Evolutionary conservation across 129 eudicot species (phyloP).

Genomic region (Ambrosia trifida): DNA sequence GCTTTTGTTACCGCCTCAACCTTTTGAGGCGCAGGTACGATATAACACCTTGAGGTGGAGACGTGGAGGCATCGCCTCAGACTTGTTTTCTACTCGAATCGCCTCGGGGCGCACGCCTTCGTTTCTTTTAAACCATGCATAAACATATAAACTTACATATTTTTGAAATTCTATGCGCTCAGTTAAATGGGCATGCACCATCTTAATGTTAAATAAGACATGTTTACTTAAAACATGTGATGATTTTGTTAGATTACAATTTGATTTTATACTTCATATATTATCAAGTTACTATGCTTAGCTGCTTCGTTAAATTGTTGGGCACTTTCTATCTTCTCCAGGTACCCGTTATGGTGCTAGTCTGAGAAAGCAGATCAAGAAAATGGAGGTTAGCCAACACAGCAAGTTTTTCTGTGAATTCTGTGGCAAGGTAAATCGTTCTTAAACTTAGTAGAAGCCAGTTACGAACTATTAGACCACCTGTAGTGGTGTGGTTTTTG

Average conservation of each 20-base stretch:
- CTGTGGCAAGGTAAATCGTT: constrained; percentile 51
- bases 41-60: too few species aligned
- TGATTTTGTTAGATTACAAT: background rate
- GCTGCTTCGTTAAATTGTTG: background rate
- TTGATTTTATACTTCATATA: background rate
- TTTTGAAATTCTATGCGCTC: background rate
- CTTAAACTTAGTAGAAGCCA: background rate
- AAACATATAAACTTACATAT: background rate
- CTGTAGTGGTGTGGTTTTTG: too few species aligned
- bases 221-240: background rate
- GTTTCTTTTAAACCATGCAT: too few species aligned
- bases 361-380: constrained; percentile 77
- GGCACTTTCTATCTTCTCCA: constrained; percentile 13
- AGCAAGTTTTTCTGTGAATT: constrained; percentile 42
- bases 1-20: too few species aligned
- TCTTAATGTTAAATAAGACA: background rate
- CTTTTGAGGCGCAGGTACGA: too few species aligned
- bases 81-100: too few species aligned
- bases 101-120: too few species aligned
- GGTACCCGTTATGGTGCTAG: constrained; percentile 99
- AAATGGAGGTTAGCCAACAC: constrained; percentile 45
- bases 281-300: constrained; percentile 6
- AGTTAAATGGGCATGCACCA: background rate
- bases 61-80: too few species aligned
- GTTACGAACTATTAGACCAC: background rate